Evolutionary conservation across 106 monocot genomes (phyloP).

Genomic region (Dactylorhiza incarnata): DNA sequence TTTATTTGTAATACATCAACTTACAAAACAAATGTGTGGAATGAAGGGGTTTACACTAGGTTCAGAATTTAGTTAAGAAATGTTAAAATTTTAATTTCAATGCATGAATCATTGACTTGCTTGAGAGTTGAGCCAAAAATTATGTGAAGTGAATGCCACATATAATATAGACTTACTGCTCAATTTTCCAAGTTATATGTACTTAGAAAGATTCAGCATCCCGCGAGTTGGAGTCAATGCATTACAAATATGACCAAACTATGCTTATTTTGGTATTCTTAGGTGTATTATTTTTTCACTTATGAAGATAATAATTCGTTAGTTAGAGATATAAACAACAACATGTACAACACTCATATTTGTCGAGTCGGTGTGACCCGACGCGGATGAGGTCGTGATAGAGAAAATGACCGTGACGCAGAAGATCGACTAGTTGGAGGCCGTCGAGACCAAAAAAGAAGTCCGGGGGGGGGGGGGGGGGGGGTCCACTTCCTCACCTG

Average conservation of each 20-base stretch:
- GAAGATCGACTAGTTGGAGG: no score
- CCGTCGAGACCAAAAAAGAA: no score
- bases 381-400: no score
- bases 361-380: no score
- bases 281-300: no score
- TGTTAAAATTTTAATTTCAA: not conserved
- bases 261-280: not conserved
- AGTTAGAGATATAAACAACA: no score
- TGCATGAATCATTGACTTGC: not conserved
- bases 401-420: no score
- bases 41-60: not conserved
- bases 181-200: not conserved
- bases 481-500: no score
- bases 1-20: not conserved
- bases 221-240: not conserved
- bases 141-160: not conserved
- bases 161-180: not conserved
- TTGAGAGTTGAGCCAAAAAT: not conserved
- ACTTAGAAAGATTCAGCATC: not conserved
- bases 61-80: not conserved
- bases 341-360: no score
- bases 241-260: not conserved
- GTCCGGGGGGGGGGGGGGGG: no score
- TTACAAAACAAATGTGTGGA: not conserved
- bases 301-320: no score